phyloP scores from a whole-genome alignment of 176 grass and related monocot genomes.

The Guadua angustifolia region DNA sequence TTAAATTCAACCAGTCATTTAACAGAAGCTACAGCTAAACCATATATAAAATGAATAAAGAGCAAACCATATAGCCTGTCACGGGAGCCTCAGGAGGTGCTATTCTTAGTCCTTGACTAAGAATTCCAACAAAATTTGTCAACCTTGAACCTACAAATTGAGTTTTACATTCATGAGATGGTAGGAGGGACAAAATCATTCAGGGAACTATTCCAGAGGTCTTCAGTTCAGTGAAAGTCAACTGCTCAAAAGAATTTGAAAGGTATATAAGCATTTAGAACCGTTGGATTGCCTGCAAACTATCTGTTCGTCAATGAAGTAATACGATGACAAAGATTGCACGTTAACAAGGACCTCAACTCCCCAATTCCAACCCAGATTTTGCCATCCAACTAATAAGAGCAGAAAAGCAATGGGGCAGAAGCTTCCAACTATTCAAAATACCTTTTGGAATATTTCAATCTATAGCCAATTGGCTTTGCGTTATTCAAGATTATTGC shows the following conservation, averaged over 20 bases:
- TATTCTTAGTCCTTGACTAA: conserved; percentile 96
- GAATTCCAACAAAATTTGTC: conserved; percentile 94
- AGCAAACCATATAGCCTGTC: conserved; percentile 88
- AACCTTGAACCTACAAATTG: conserved; percentile 83
- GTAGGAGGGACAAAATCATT: background rate
- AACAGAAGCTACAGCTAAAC: background rate
- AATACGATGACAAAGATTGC: background rate
- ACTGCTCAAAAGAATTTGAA: background rate
- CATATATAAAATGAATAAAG: background rate
- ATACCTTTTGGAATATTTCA: conserved; percentile 6
- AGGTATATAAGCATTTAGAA: conserved; percentile 13
- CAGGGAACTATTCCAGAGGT: background rate
- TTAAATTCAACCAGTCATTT: conserved; percentile 33
- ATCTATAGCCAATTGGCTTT: background rate
- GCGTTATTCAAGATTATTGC: background rate
- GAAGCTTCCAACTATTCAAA: background rate
- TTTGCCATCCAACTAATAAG: background rate
- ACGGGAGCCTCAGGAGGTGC: conserved; percentile 92
- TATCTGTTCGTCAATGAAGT: background rate
- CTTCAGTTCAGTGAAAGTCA: background rate
- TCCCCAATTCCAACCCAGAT: background rate
- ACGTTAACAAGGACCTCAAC: conserved; percentile 4
- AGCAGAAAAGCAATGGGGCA: background rate
- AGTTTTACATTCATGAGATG: background rate
- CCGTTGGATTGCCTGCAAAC: conserved; percentile 10